Base-by-base conservation (phyloP, 768 basidiomycete species). In the Macrocybe gigantea region DNA sequence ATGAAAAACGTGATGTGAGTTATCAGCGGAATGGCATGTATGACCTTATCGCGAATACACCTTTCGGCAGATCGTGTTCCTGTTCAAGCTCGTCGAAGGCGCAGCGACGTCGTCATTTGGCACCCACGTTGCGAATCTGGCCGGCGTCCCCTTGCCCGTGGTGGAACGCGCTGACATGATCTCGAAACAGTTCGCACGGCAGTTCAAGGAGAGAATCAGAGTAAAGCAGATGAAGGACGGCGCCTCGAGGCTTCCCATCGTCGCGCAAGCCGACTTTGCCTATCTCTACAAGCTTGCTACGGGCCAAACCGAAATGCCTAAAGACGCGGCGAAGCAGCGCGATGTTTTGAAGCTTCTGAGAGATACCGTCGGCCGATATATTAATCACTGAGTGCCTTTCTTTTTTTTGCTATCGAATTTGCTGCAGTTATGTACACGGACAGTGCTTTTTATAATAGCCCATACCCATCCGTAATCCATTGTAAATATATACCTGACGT, bases 101-200 rank as follows among this genome's bases (percentile, higher is more conserved):
- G 83, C 82, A n/a, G 90, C 92, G 0, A 79, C 82, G 33, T 89
- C 86, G 12, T 93, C 92, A 0, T 94, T 94, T 57, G 93, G 91
- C 7, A 93, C 93, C 1, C 93, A 95, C 60, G 95, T 98, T 38
- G 96, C 96, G 30, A 88, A 85, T 55, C 77, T 99, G 39, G 96
- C 95, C 3, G 96, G 95, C 5, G 92, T 98, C 0, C 93, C 93
- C 1, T 61, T 75, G 10, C 73, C 78, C 6, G 89, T 99, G 11
- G 92, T 99, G 36, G 75, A 86, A 50, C 82, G 96, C 3, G 96
- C 96, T 4, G 92, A 93, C 54, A 64, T 79, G 22, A 80, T 98
- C 41, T 96, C 94, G 10, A 79, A 79, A 45, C 83, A 89, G 58
- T 94, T 94, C 60, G 89, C 92, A 1, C 70, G 80, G 54, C 82